These are phyloP conservation scores for Biscogniauxia mediterranea DNA, from an alignment of 2,329 filamentous ascomycete species.

Conservation along the genomic window DNA sequence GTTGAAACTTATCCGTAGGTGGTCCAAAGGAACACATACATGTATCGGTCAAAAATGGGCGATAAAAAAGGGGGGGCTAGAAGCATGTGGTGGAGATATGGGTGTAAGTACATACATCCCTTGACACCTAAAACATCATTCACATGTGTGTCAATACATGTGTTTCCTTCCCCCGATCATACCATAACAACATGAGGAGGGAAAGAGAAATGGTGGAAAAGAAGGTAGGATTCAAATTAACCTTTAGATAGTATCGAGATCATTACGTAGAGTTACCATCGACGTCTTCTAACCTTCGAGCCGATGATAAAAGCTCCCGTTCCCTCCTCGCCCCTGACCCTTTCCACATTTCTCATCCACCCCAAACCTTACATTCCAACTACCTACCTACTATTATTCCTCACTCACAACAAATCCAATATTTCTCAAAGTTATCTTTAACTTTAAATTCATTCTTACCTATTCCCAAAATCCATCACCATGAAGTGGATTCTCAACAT, in stretches of 20 bases:
- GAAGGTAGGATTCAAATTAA: neutral
- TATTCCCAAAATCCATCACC: constrained; percentile 8
- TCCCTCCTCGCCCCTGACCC: neutral
- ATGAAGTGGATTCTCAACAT: constrained; percentile 29
- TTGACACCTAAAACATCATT: neutral
- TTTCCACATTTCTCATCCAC: neutral
- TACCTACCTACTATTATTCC: neutral
- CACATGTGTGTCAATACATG: neutral
- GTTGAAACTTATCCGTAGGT: neutral
- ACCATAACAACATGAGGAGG: neutral
- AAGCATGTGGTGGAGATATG: neutral
- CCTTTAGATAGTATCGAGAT: neutral
- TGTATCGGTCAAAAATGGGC: neutral
- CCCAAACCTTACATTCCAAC: neutral
- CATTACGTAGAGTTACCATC: neutral
- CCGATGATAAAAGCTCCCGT: neutral
- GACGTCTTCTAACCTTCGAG: neutral
- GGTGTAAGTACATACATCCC: neutral
- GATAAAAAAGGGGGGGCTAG: neutral
- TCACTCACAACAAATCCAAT: neutral
- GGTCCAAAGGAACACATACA: neutral
- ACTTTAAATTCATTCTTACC: neutral
- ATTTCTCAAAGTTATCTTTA: neutral
- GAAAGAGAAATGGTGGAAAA: neutral
- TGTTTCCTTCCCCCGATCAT: constrained; percentile 1